These are phyloP conservation scores for Aspergillus tamarii DNA, from an alignment of 2,329 filamentous ascomycete species.

Conservation along the genomic window DNA sequence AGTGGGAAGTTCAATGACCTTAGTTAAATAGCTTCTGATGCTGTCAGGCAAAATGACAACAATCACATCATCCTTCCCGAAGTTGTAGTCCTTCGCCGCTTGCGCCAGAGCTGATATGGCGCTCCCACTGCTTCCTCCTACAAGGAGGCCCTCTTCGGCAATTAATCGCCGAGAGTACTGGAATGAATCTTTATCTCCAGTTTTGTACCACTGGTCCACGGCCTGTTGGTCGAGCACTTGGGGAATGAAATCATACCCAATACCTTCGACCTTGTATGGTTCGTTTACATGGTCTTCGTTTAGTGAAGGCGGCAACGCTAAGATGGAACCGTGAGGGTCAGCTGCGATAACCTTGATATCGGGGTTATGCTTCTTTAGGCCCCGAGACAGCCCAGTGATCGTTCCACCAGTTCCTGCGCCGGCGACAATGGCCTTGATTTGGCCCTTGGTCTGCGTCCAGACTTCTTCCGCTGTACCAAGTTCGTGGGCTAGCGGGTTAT, in stretches of 20 bases:
- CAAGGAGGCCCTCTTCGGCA: conserved; percentile 88
- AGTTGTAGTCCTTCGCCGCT: conserved; percentile 74
- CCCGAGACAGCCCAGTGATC: conserved; percentile 84
- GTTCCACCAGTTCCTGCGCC: conserved; percentile 96
- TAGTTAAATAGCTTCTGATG: conserved; percentile 95
- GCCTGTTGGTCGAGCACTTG: conserved; percentile 80
- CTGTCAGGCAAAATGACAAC: conserved; percentile 94
- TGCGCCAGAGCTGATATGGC: conserved; percentile 81
- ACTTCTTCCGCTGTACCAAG: conserved; percentile 94
- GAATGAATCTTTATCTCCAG: conserved; percentile 89
- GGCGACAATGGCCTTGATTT: conserved; percentile 80
- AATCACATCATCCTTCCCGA: conserved; percentile 81
- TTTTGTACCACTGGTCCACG: conserved; percentile 98
- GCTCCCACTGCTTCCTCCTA: conserved; percentile 91
- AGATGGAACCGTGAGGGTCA: conserved; percentile 88
- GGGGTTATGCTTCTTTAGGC: conserved; percentile 83
- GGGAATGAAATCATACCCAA: conserved; percentile 97
- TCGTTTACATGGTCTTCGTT: conserved; percentile 82
- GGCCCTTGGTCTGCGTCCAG: conserved; percentile 85
- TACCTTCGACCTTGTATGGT: conserved; percentile 96
- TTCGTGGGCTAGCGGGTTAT: conserved; percentile 95
- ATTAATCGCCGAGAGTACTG: conserved; percentile 87
- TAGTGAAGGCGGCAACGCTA: conserved; percentile 77
- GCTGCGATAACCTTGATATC: conserved; percentile 88
- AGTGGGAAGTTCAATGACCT: conserved; percentile 51